Evolutionary conservation across 176 grass and related monocot genomes (phyloP).

Genomic region (Avena atlantica): DNA sequence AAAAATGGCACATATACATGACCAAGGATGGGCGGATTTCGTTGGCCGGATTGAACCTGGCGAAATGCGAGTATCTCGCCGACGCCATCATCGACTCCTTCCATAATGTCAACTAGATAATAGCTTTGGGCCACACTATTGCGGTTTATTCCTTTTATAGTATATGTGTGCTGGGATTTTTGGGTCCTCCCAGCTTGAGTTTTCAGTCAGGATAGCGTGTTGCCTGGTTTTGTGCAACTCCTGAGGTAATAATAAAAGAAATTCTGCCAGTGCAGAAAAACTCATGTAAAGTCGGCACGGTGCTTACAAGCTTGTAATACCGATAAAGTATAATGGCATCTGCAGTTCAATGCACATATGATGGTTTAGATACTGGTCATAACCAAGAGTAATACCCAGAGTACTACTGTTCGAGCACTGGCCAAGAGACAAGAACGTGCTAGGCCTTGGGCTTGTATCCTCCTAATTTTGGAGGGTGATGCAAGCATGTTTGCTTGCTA

Average conservation of each 20-base stretch:
- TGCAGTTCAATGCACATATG: not conserved
- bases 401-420: not conserved
- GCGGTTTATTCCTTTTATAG: not conserved
- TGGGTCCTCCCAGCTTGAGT: slow-evolving; percentile 50
- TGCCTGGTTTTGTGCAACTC: too few relatives aligned
- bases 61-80: slow-evolving; percentile 88
- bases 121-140: not conserved
- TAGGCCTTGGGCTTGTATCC: not conserved
- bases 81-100: slow-evolving; percentile 95
- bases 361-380: not conserved
- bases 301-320: not conserved
- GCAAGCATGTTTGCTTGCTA: not conserved
- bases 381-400: not conserved
- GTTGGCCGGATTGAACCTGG: slow-evolving; percentile 74
- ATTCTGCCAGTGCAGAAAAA: not conserved
- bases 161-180: slow-evolving; percentile 58
- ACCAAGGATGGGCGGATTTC: slow-evolving; percentile 98
- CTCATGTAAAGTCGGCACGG: not conserved
- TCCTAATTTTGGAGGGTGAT: not conserved
- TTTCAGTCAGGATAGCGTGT: not conserved
- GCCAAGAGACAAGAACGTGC: not conserved
- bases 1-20: slow-evolving; percentile 97
- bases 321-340: not conserved
- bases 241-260: slow-evolving; percentile 22
- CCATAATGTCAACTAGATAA: slow-evolving; percentile 75